Conservation (phyloP, 2,329 filamentous ascomycete species). For the Polychaeton citri region DNA sequence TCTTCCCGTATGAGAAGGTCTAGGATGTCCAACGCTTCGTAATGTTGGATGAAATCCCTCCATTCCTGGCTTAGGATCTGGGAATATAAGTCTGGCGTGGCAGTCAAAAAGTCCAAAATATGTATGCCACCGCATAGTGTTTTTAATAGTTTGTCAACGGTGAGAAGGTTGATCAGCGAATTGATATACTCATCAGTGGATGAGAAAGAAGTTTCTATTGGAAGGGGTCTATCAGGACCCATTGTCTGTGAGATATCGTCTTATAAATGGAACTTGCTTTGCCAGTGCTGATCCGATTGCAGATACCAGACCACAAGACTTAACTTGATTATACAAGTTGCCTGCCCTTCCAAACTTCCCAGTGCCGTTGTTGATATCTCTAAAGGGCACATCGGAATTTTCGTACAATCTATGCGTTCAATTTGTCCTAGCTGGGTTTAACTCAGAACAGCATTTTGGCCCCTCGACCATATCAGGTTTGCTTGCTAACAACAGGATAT, state of each 20-base stretch:
- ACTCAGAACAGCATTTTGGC: no score
- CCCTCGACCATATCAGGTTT: no score
- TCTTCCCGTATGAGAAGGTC: conserved; percentile 73
- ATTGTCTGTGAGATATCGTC: conserved; percentile 19
- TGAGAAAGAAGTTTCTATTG: conserved; percentile 56
- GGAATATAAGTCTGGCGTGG: conserved; percentile 69
- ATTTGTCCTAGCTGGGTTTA: no score
- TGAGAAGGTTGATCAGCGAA: conserved; percentile 62
- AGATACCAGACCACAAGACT: no score
- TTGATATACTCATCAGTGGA: conserved; percentile 66
- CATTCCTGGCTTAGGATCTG: conserved; percentile 65
- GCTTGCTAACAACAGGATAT: no score
- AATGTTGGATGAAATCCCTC: conserved; percentile 61
- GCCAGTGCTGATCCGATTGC: no score
- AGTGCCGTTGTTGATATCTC: no score
- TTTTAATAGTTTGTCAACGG: conserved; percentile 62
- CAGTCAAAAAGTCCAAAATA: conserved; percentile 90
- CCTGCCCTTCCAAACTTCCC: no score
- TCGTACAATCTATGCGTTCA: no score
- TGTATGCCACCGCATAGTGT: conserved; percentile 95
- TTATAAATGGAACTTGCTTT: background rate
- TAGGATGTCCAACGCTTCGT: conserved; percentile 61
- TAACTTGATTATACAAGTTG: no score
- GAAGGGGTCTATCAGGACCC: conserved; percentile 44
- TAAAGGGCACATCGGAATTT: no score